Percentiles rank a stretch among this genome's conserved stretches.
Evolutionary conservation across 2,329 filamentous ascomycete species (phyloP).

Genomic region (Talaromyces marneffei): DNA sequence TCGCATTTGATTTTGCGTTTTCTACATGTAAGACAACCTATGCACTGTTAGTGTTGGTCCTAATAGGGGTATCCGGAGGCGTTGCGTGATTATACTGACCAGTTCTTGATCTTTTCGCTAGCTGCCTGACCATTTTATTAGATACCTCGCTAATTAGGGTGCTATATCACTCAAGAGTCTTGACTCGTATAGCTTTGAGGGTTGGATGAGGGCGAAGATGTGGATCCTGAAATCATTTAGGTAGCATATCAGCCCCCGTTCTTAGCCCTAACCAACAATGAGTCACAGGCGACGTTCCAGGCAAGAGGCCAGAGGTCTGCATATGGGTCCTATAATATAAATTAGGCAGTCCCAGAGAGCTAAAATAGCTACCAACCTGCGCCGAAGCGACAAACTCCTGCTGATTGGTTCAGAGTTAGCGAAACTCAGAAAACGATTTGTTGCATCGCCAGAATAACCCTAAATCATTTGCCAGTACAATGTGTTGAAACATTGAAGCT

Average conservation of each 20-base stretch:
- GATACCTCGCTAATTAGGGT: background rate
- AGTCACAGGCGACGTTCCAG: background rate
- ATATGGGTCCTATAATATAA: background rate
- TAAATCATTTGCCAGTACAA: background rate
- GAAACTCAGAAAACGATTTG: background rate
- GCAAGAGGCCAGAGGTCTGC: no score
- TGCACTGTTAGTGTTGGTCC: background rate
- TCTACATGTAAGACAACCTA: constrained; percentile 6
- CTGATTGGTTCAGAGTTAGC: background rate
- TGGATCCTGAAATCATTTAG: background rate
- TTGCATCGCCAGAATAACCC: background rate
- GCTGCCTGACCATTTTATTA: background rate
- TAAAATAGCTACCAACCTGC: background rate
- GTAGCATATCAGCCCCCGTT: background rate
- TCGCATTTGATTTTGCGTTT: constrained; percentile 7
- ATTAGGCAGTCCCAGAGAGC: background rate
- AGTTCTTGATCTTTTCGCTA: background rate
- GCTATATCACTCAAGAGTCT: background rate
- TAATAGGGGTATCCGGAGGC: background rate
- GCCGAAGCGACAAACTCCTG: background rate
- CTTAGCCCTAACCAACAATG: background rate
- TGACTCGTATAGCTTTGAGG: background rate
- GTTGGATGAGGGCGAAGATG: background rate
- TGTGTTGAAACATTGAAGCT: background rate
- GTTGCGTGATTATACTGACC: background rate